A percentile compares a stretch with the other conserved stretches of the same genome.
Conservation (phyloP, 306 rosid species). For the Fragaria ananassa region DNA sequence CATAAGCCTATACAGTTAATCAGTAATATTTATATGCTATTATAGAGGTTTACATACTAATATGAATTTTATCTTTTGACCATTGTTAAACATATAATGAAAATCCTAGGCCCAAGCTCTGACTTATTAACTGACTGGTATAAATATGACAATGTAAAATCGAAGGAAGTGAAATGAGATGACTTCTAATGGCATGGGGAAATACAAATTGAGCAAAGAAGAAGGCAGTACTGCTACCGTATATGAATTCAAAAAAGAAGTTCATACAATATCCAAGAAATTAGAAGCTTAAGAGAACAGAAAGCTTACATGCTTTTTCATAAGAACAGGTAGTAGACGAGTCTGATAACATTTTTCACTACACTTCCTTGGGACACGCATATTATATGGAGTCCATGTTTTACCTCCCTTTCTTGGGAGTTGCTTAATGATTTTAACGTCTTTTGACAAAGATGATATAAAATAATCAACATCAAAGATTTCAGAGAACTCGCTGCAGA, state of each 20-base stretch:
- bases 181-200: background rate
- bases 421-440: conserved; percentile 79
- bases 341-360: conserved; percentile 81
- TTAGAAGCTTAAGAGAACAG: conserved; percentile 30
- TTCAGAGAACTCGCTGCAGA: conserved; percentile 90
- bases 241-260: conserved; percentile 18
- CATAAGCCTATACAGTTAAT: background rate
- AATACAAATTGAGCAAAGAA: background rate
- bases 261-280: conserved; percentile 11
- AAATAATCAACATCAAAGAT: conserved; percentile 91
- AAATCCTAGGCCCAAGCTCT: background rate
- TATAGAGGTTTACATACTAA: background rate
- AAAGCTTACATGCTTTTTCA: conserved; percentile 88
- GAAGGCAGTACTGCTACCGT: background rate
- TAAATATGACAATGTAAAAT: background rate
- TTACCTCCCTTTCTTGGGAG: conserved; percentile 74
- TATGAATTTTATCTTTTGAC: background rate
- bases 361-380: conserved; percentile 98
- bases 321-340: conserved; percentile 83
- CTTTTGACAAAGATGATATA: conserved; percentile 65
- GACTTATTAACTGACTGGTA: background rate
- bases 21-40: background rate
- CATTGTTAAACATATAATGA: too few species aligned
- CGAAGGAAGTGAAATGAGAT: background rate
- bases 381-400: conserved; percentile 52